Percentiles rank a stretch among this genome's conserved stretches.
Evolutionary conservation across 2,329 filamentous ascomycete genomes (phyloP).

Genomic region (Penicillium sp.): DNA sequence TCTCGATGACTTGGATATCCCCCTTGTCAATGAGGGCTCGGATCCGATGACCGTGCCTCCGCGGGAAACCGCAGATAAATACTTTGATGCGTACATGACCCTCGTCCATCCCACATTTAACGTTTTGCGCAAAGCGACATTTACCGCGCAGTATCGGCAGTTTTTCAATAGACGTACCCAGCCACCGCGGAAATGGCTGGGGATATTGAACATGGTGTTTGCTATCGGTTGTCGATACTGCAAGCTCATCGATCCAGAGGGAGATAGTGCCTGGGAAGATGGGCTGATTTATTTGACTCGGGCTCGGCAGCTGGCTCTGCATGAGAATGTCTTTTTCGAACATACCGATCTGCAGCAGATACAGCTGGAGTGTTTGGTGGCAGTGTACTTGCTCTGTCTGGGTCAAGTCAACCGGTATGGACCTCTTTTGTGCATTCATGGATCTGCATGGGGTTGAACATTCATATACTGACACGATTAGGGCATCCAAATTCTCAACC

Average conservation of each 20-base stretch:
- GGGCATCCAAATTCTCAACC: slow-evolving; percentile 44
- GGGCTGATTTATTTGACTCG: slow-evolving; percentile 44
- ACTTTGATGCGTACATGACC: slow-evolving; percentile 42
- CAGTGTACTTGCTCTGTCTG: slow-evolving; percentile 42
- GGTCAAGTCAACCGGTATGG: slow-evolving; percentile 47
- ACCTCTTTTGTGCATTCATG: neutral
- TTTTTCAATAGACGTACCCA: slow-evolving; percentile 30
- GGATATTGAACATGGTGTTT: slow-evolving; percentile 50
- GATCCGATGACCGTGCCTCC: slow-evolving; percentile 42
- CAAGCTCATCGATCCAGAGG: slow-evolving; percentile 32
- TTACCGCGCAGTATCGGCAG: slow-evolving; percentile 41
- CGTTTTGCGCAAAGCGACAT: slow-evolving; percentile 41
- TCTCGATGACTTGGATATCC: slow-evolving; percentile 42
- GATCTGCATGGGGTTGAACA: neutral
- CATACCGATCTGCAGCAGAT: slow-evolving; percentile 47
- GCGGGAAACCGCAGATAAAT: slow-evolving; percentile 38
- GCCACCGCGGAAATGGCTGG: slow-evolving; percentile 41
- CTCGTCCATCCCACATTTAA: slow-evolving; percentile 44
- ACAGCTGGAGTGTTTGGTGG: slow-evolving; percentile 42
- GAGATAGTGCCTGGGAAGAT: slow-evolving; percentile 30
- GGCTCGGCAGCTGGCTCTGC: slow-evolving; percentile 40
- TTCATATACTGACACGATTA: slow-evolving; percentile 12
- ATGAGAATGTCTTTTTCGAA: slow-evolving; percentile 40
- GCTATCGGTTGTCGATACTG: slow-evolving; percentile 46
- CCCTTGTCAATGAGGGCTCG: slow-evolving; percentile 32